phyloP scores from a whole-genome alignment of 2,329 filamentous ascomycete species.

The Alternaria angustiovoidea region DNA sequence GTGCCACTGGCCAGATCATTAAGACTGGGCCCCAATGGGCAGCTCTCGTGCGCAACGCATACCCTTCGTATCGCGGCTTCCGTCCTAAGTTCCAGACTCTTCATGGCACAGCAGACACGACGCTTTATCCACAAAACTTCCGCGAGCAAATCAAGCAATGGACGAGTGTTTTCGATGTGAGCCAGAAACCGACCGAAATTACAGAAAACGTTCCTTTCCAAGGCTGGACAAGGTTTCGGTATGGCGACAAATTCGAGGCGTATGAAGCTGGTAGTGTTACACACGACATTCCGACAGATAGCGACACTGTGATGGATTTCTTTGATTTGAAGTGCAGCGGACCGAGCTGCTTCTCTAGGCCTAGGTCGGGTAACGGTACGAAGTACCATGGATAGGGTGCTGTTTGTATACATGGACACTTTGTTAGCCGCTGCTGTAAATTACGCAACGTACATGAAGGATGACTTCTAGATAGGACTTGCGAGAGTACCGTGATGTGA shows the following conservation, averaged over 20 bases:
- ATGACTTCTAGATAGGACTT: background rate
- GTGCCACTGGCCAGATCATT: constrained; percentile 43
- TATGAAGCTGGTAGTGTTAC: constrained; percentile 40
- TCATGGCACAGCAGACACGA: constrained; percentile 38
- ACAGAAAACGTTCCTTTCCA: constrained; percentile 37
- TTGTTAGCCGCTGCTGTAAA: background rate
- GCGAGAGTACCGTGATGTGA: too few species aligned
- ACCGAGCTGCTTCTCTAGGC: constrained; percentile 27
- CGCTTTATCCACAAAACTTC: constrained; percentile 44
- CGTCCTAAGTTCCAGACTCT: constrained; percentile 45
- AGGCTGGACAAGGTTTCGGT: constrained; percentile 42
- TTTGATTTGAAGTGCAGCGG: constrained; percentile 42
- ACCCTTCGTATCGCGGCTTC: constrained; percentile 41
- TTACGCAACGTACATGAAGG: background rate
- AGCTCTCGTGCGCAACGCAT: constrained; percentile 37
- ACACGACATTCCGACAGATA: constrained; percentile 46
- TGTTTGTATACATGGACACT: background rate
- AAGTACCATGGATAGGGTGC: background rate
- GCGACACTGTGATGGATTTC: constrained; percentile 42
- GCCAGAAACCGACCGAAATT: constrained; percentile 29
- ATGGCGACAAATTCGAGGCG: constrained; percentile 44
- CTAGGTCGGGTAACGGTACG: background rate
- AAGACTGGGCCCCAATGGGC: constrained; percentile 45
- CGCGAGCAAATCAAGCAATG: constrained; percentile 48
- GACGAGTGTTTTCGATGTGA: constrained; percentile 42